Percentiles rank a stretch among this genome's conserved stretches.
Evolutionary conservation across 2,329 filamentous ascomycete genomes (phyloP).

Genomic region (Paecilomyces variotii): DNA sequence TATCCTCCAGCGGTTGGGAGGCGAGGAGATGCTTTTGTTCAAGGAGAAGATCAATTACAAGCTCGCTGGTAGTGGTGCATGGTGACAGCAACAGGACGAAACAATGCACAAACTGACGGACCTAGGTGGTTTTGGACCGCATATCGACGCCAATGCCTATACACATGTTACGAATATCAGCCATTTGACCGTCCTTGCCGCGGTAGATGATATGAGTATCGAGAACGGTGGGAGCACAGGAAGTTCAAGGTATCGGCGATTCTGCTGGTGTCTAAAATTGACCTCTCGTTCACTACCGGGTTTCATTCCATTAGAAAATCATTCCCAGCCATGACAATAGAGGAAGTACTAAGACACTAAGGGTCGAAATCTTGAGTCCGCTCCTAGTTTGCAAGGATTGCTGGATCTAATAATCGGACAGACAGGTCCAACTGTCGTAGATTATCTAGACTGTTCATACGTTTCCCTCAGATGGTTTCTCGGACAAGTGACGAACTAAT

Average conservation of each 20-base stretch:
- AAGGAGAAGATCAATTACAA: conserved; percentile 41
- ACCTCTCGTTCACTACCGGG: conserved; percentile 13
- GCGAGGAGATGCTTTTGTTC: conserved; percentile 35
- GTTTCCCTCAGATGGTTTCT: no score
- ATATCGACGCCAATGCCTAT: conserved; percentile 36
- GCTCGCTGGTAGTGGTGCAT: conserved; percentile 28
- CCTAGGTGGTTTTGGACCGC: conserved; percentile 31
- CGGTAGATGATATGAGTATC: conserved; percentile 29
- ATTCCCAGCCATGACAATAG: no score
- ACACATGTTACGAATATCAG: conserved; percentile 35
- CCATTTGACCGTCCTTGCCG: conserved; percentile 33
- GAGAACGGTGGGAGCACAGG: conserved; percentile 23
- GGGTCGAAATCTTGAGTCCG: no score
- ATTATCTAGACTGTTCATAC: no score
- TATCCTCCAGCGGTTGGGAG: conserved; percentile 25
- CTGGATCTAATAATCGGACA: no score
- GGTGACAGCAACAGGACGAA: not conserved
- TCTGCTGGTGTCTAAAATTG: conserved; percentile 19
- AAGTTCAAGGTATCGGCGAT: conserved; percentile 12
- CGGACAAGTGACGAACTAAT: no score
- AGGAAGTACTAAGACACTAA: no score
- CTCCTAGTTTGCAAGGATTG: no score
- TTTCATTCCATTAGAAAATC: no score
- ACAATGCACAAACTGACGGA: conserved; percentile 9
- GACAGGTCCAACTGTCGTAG: no score